phyloP scores from a whole-genome alignment of 176 grass and related monocot species.

The Alopecurus myosuroides region DNA sequence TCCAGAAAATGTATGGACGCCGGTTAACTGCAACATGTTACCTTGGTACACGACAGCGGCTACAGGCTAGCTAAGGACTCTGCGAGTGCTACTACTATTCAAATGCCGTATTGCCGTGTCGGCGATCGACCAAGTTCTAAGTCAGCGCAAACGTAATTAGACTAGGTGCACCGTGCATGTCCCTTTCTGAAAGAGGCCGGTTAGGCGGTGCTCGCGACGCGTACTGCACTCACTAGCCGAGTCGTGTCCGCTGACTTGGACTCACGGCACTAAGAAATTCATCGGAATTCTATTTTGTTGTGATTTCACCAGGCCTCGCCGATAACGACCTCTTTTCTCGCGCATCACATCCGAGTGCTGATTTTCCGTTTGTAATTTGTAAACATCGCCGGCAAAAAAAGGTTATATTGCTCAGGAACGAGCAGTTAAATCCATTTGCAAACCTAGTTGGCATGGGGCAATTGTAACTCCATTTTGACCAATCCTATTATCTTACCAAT shows the following conservation, averaged over 20 bases:
- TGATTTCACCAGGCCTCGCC: background rate
- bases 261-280: background rate
- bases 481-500: no score
- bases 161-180: background rate
- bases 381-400: no score
- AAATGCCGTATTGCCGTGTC: background rate
- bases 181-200: background rate
- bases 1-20: background rate
- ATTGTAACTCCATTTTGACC: no score
- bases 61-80: background rate
- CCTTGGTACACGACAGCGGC: background rate
- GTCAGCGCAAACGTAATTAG: constrained; percentile 28
- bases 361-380: no score
- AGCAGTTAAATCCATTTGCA: no score
- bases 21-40: background rate
- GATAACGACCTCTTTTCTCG: no score
- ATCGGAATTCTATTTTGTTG: background rate
- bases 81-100: background rate
- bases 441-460: no score
- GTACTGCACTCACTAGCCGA: background rate
- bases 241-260: background rate
- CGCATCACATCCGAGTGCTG: no score
- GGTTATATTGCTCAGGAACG: no score
- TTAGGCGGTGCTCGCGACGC: background rate
- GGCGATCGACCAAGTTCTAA: background rate